phyloP scores from a whole-genome alignment of 202 grass and related monocot genomes.

The Hordeum pubiflorum region DNA sequence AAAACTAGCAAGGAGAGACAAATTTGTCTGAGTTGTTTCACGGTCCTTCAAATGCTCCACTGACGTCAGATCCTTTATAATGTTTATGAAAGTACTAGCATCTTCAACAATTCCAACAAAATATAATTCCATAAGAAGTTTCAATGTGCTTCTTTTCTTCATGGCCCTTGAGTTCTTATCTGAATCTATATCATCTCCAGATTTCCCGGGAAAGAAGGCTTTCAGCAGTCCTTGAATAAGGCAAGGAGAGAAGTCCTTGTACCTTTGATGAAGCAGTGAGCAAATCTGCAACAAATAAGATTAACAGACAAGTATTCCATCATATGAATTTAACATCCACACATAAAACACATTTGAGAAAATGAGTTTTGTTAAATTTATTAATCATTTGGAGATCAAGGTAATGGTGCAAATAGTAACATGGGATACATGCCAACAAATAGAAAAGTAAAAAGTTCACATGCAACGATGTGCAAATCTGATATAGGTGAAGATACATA shows the following conservation, averaged over 20 bases:
- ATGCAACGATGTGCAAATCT: neutral
- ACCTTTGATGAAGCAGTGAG: slow-evolving; percentile 73
- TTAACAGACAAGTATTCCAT: neutral
- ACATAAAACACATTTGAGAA: neutral
- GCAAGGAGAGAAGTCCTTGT: slow-evolving; percentile 68
- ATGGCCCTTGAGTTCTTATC: slow-evolving; percentile 56
- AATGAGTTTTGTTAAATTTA: neutral
- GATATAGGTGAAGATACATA: neutral
- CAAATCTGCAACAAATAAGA: slow-evolving; percentile 46
- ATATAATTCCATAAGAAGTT: slow-evolving; percentile 66
- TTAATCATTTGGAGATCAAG: neutral
- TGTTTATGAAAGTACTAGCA: slow-evolving; percentile 45
- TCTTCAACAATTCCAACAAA: slow-evolving; percentile 70
- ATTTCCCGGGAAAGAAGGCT: slow-evolving; percentile 59
- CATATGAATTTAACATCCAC: neutral
- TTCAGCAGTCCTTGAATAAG: slow-evolving; percentile 62
- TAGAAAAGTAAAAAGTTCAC: neutral
- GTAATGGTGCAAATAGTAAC: neutral
- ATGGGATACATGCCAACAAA: neutral
- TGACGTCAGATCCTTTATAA: slow-evolving; percentile 60
- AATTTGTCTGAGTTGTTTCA: slow-evolving; percentile 59
- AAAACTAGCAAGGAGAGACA: slow-evolving; percentile 66
- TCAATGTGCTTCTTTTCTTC: slow-evolving; percentile 61
- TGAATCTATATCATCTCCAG: slow-evolving; percentile 48
- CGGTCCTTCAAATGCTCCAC: slow-evolving; percentile 56